Conservation (phyloP, 202 grass and related monocot genomes). For the Musa balbisiana region DNA sequence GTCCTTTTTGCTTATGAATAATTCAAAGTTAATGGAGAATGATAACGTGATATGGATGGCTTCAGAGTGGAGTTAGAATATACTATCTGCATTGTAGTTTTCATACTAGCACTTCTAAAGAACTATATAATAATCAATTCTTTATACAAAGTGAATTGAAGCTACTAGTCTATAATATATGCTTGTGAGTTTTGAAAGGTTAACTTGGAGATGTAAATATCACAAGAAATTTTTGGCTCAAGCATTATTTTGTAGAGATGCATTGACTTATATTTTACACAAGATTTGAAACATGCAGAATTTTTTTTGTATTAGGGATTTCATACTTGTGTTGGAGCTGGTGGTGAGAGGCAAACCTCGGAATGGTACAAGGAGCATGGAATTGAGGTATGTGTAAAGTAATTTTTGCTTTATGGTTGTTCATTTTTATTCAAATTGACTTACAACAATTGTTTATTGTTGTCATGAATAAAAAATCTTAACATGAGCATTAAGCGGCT, state of each 20-base stretch:
- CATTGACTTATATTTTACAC: background rate
- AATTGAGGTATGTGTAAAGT: constrained; percentile 58
- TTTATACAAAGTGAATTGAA: background rate
- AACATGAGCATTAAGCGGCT: background rate
- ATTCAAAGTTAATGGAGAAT: background rate
- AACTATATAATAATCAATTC: background rate
- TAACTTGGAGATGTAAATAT: no score
- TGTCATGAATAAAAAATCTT: no score
- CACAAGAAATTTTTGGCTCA: no score
- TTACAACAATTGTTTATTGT: background rate
- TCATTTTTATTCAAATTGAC: background rate
- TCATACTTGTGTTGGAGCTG: constrained; percentile 85
- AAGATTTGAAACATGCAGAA: background rate
- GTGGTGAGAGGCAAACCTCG: constrained; percentile 60
- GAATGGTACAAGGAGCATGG: constrained; percentile 91
- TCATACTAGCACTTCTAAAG: no score
- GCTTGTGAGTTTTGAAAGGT: no score
- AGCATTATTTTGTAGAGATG: background rate
- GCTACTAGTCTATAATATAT: background rate
- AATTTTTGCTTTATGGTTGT: background rate
- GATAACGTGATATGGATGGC: background rate
- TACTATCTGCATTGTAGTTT: no score
- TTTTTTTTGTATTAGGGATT: constrained; percentile 59
- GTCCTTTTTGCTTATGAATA: background rate
- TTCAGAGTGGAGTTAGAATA: background rate